Percentiles rank a stretch among this genome's conserved stretches.
Evolutionary conservation across 176 grass and related monocot species (phyloP).

Genomic region (Tuctoria greenei): DNA sequence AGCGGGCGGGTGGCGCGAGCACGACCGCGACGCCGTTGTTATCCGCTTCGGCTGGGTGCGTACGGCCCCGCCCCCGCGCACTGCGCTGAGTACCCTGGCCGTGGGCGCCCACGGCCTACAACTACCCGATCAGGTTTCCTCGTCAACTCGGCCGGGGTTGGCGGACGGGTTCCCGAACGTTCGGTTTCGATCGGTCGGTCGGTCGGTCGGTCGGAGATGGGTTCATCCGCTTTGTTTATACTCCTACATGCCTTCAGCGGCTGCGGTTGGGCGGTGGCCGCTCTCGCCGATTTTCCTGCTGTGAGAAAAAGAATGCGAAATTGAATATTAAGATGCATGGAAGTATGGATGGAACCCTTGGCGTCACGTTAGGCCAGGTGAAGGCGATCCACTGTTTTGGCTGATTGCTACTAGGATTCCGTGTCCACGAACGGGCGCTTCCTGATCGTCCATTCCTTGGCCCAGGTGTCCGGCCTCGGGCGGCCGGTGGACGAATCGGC

Average conservation of each 20-base stretch:
- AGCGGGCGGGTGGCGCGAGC: neutral
- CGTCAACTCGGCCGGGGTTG: neutral
- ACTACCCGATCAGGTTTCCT: neutral
- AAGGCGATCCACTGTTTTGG: neutral
- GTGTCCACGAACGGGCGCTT: neutral
- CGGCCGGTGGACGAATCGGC: neutral
- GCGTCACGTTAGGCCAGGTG: neutral
- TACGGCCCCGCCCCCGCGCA: too few species aligned
- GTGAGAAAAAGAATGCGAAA: neutral
- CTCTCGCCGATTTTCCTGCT: too few species aligned
- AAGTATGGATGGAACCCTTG: too few species aligned
- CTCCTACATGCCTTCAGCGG: constrained; percentile 20
- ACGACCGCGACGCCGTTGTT: constrained; percentile 43
- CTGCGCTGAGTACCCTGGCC: too few species aligned
- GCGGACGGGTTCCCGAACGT: neutral
- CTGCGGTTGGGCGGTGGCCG: constrained; percentile 35
- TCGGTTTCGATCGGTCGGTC: neutral
- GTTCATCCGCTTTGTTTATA: neutral
- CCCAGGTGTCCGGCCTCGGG: neutral
- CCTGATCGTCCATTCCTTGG: neutral
- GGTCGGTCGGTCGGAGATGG: neutral
- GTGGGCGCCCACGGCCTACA: neutral
- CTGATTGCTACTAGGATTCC: neutral
- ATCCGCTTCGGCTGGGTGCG: neutral
- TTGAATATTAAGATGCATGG: too few species aligned